Evolutionary conservation across 306 rosid species (phyloP).

Genomic region (cucumber (Cucumis sativus)): DNA sequence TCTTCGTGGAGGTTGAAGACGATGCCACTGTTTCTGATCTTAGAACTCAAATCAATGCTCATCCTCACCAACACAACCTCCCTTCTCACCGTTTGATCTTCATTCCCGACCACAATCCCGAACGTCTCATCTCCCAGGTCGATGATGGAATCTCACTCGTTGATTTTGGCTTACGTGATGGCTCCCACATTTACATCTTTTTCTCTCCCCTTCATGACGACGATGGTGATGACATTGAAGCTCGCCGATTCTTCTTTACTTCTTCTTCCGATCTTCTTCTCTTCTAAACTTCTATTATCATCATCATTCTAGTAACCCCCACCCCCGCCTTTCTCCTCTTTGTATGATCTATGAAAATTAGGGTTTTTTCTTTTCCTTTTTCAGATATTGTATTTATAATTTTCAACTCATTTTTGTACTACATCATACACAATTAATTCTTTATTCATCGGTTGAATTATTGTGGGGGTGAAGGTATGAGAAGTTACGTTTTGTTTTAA

Average conservation of each 20-base stretch:
- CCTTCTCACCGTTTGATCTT: constrained; percentile 41
- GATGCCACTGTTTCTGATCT: constrained; percentile 33
- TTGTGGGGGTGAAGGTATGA: too few relatives aligned
- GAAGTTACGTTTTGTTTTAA: too few relatives aligned
- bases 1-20: constrained; percentile 16
- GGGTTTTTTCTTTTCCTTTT: not conserved
- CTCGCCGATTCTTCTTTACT: not conserved
- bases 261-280: not conserved
- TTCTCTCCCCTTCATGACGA: constrained; percentile 3
- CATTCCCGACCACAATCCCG: constrained; percentile 10
- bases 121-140: not conserved
- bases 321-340: not conserved
- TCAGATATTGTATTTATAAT: not conserved
- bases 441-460: too few relatives aligned
- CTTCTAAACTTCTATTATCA: not conserved
- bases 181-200: constrained; percentile 46
- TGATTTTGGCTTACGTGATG: constrained; percentile 47
- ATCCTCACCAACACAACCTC: constrained; percentile 25
- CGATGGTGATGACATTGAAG: not conserved
- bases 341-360: too few relatives aligned
- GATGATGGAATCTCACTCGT: constrained; percentile 23
- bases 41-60: constrained; percentile 26
- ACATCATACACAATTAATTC: too few relatives aligned
- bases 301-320: too few relatives aligned
- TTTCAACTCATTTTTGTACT: too few relatives aligned